Evolutionary conservation across 202 grass and related monocot species (phyloP), one percentile per base, ranked within the genome.

Genomic region (Carex arenaria): DNA sequence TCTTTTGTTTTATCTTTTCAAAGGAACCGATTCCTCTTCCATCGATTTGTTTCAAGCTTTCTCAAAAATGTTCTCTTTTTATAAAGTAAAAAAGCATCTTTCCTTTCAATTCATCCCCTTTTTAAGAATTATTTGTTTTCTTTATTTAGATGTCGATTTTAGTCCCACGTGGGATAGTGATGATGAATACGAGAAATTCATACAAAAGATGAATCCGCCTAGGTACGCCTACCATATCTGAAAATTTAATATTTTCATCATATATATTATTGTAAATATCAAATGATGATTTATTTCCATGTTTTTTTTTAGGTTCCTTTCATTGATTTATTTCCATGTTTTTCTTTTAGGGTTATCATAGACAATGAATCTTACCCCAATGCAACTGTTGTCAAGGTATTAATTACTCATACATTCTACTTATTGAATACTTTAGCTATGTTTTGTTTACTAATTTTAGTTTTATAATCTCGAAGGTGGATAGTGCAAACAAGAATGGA

Each of bases 101-200:
- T 77, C 30, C 59, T 36, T 77, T 18, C 5, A 77, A 57, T 77
- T 18, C 5, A 19, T 15, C 52, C 73, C 52, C 12, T 23, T 78
- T 68, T 64, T 85, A 54, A 80, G 15, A 72, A 84, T 62, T 86
- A 84, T 71, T 83, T 87, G 59, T 40, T 26, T 82, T 53, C 83
- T 84, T 91, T 11, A 79, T 88, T 77, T 90, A 94, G 92, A 91
- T 80, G 92, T 86, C 84, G 87, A 89, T 5, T 93, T 90, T 53
- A 82, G 89, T 70, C 91, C 91, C 80, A 93, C 91, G 59, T 91
- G 91, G 91, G 91, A 93, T 83, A 94, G 92, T 88, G 92, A 94
- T 90, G 92, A 94, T 69, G 92, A 94, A 47, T 94, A 89, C 87
- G 92, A 94, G 76, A 91, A 91, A 78, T 91, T 94, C 82, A 94